A percentile compares a stretch with the other conserved stretches of the same genome.
phyloP scores from a whole-genome alignment of 129 eudicot species.

The Centaurea solstitialis region DNA sequence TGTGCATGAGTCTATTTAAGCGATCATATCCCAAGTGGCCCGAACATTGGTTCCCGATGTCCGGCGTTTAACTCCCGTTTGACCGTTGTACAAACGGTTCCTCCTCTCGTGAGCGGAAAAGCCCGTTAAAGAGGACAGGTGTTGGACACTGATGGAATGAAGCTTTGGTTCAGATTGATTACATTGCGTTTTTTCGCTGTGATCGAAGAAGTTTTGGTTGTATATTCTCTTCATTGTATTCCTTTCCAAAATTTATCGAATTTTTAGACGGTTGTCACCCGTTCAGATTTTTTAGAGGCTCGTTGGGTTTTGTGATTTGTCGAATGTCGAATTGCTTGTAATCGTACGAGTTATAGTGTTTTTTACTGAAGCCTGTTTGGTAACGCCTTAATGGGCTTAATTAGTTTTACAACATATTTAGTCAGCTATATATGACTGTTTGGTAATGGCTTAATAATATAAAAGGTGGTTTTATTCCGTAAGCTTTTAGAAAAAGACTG shows the following conservation, averaged over 20 bases:
- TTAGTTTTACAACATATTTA: no score
- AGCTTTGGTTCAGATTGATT: slow-evolving; percentile 88
- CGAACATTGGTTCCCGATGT: slow-evolving; percentile 74
- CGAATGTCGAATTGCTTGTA: background rate
- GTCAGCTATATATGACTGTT: no score
- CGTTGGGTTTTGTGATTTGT: background rate
- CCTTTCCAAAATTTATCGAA: background rate
- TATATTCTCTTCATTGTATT: slow-evolving; percentile 6
- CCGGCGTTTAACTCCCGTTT: slow-evolving; percentile 28
- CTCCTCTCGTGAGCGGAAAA: slow-evolving; percentile 10
- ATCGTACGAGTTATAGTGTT: background rate
- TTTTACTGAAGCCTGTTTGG: no score
- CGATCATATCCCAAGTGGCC: slow-evolving; percentile 98
- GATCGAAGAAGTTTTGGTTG: slow-evolving; percentile 36
- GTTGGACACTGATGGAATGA: slow-evolving; percentile 65
- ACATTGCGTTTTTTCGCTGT: slow-evolving; percentile 29
- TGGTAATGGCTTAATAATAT: no score
- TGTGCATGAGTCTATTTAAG: slow-evolving; percentile 93
- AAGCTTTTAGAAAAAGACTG: no score
- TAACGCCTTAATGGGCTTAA: no score
- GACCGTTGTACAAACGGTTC: slow-evolving; percentile 1
- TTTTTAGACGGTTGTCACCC: background rate
- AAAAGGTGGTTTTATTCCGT: no score
- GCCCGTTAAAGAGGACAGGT: slow-evolving; percentile 10
- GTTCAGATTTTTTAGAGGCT: background rate